Evolutionary conservation across 2,329 filamentous ascomycete species (phyloP).

Genomic region (Metarhizium robertsii): DNA sequence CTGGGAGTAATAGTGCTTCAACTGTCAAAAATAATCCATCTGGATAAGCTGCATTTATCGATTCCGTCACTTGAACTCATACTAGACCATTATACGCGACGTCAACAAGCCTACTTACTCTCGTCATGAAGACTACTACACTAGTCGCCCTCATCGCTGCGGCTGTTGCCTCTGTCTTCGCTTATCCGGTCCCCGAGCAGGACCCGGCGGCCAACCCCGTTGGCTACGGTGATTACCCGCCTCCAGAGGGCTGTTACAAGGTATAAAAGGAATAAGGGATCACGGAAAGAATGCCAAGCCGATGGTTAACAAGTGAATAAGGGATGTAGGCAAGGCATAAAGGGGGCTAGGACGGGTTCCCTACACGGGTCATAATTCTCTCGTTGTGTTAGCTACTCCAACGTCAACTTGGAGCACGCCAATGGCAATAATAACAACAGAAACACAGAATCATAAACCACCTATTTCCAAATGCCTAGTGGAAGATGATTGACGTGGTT

Average conservation of each 20-base stretch:
- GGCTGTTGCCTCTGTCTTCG: slow-evolving; percentile 14
- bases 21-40: not conserved
- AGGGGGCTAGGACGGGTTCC: too few relatives aligned
- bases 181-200: slow-evolving; percentile 11
- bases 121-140: slow-evolving; percentile 22
- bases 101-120: not conserved
- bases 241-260: not conserved
- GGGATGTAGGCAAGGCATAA: too few relatives aligned
- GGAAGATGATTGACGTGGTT: too few relatives aligned
- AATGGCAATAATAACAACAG: too few relatives aligned
- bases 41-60: not conserved
- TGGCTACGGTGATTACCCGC: not conserved
- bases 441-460: too few relatives aligned
- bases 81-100: not conserved
- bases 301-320: too few relatives aligned
- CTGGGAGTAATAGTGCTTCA: not conserved
- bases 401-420: too few relatives aligned
- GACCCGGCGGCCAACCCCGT: slow-evolving; percentile 2
- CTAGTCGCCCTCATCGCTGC: slow-evolving; percentile 14
- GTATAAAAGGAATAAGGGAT: not conserved
- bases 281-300: not conserved
- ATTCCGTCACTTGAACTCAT: not conserved
- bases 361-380: too few relatives aligned
- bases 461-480: too few relatives aligned
- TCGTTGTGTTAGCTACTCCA: too few relatives aligned